These are phyloP conservation scores for Solanum clarkiae DNA, from an alignment of 257 asterid species.

Conservation along the genomic window DNA sequence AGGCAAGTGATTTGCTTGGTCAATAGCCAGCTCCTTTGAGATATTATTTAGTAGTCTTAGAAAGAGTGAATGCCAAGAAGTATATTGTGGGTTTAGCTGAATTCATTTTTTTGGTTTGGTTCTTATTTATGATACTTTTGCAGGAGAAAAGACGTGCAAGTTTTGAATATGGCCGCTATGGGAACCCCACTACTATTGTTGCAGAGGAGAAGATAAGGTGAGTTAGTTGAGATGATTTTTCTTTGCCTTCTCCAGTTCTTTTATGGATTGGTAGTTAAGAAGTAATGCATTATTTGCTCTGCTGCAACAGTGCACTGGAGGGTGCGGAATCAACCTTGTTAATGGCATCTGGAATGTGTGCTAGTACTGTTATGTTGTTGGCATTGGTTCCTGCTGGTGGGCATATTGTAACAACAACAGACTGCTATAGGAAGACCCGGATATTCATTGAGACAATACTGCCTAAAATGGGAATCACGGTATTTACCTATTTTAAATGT, in stretches of 20 bases:
- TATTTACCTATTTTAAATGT: constrained; percentile 8
- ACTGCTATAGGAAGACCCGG: constrained; percentile 84
- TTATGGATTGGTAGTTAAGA: background rate
- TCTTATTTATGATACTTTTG: background rate
- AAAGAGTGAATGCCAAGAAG: background rate
- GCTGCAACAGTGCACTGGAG: constrained; percentile 72
- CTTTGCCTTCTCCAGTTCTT: background rate
- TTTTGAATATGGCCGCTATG: constrained; percentile 90
- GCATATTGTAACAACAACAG: constrained; percentile 83
- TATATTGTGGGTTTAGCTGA: background rate
- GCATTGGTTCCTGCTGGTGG: constrained; percentile 95
- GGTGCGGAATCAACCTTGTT: constrained; percentile 83
- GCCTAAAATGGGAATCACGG: constrained; percentile 87
- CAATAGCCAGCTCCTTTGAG: background rate
- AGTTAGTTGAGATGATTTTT: background rate
- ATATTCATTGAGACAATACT: constrained; percentile 73
- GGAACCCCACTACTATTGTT: constrained; percentile 76
- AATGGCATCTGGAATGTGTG: constrained; percentile 92
- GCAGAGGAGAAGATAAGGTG: constrained; percentile 86
- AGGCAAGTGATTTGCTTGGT: background rate
- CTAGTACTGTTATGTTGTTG: constrained; percentile 73
- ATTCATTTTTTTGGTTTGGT: background rate
- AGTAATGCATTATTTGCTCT: background rate
- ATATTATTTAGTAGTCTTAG: background rate
- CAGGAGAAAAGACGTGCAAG: constrained; percentile 77